These are phyloP conservation scores for Fonsecaea erecta DNA, from an alignment of 2,329 filamentous ascomycete species.

Conservation along the genomic window DNA sequence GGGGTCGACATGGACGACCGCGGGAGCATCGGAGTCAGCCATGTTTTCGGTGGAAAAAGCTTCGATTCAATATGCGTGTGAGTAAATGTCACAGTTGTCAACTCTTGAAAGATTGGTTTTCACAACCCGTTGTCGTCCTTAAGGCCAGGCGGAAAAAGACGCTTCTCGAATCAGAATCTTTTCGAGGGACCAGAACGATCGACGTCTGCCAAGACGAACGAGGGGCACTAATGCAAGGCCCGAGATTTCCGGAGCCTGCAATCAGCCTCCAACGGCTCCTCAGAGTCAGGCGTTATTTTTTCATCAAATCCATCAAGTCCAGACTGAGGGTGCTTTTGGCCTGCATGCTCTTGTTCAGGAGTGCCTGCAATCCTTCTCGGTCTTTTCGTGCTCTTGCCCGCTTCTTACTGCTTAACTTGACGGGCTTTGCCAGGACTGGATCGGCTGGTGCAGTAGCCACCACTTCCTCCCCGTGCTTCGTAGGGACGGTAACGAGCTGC, in stretches of 20 bases:
- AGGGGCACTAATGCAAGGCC: conserved; percentile 25
- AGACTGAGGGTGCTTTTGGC: conserved; percentile 21
- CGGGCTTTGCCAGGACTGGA: background rate
- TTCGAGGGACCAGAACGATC: conserved; percentile 30
- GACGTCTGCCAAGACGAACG: conserved; percentile 26
- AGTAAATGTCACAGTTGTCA: background rate
- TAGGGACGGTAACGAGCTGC: background rate
- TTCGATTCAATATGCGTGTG: background rate
- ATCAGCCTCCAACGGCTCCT: background rate
- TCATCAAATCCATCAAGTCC: conserved; percentile 38
- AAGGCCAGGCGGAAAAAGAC: conserved; percentile 4
- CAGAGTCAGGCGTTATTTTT: conserved; percentile 9
- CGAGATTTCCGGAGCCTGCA: background rate
- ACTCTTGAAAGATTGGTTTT: background rate
- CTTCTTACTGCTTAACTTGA: conserved; percentile 56
- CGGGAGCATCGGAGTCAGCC: conserved; percentile 20
- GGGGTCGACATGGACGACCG: conserved; percentile 32
- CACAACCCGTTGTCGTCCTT: background rate
- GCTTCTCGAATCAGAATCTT: conserved; percentile 31
- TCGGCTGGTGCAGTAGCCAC: background rate
- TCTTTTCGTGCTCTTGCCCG: conserved; percentile 60
- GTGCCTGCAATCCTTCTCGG: conserved; percentile 56
- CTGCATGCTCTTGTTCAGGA: conserved; percentile 46
- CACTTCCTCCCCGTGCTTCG: background rate
- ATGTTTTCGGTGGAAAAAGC: background rate